Percentiles rank a stretch among this genome's conserved stretches.
phyloP scores from a whole-genome alignment of 2,329 filamentous ascomycete species.

The Phaeophleospora eucalypticola region DNA sequence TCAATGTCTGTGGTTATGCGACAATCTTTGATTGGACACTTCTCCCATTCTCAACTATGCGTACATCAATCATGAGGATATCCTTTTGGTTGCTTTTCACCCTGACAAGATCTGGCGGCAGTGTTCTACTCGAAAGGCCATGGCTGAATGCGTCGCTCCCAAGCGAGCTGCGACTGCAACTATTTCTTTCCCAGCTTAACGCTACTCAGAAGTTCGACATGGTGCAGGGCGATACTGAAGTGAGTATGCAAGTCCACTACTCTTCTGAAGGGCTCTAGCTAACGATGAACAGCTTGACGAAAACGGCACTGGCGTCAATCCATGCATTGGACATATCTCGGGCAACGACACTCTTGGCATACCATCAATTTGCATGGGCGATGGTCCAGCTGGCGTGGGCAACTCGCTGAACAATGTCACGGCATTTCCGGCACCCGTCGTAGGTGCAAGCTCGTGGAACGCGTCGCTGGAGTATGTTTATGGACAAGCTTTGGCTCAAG shows the following conservation, averaged over 20 bases:
- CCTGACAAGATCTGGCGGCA: too few relatives aligned
- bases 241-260: neutral
- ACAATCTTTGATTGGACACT: too few relatives aligned
- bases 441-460: constrained; percentile 8
- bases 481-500: constrained; percentile 8
- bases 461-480: constrained; percentile 4
- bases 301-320: constrained; percentile 7
- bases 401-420: constrained; percentile 8
- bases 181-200: constrained; percentile 6
- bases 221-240: constrained; percentile 11
- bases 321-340: constrained; percentile 9
- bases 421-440: constrained; percentile 7
- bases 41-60: too few relatives aligned
- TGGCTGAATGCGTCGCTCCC: constrained; percentile 8
- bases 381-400: constrained; percentile 7
- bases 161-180: constrained; percentile 1
- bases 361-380: constrained; percentile 9
- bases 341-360: constrained; percentile 9
- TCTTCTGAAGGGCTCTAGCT: neutral
- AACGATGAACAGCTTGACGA: constrained; percentile 6
- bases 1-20: too few relatives aligned
- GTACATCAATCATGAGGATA: too few relatives aligned
- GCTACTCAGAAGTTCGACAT: constrained; percentile 9
- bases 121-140: constrained; percentile 6
- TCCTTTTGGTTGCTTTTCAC: too few relatives aligned